Percentiles rank a stretch among this genome's conserved stretches.
Evolutionary conservation across 441 rosid species (phyloP).

Genomic region (Euphorbia celastroides): DNA sequence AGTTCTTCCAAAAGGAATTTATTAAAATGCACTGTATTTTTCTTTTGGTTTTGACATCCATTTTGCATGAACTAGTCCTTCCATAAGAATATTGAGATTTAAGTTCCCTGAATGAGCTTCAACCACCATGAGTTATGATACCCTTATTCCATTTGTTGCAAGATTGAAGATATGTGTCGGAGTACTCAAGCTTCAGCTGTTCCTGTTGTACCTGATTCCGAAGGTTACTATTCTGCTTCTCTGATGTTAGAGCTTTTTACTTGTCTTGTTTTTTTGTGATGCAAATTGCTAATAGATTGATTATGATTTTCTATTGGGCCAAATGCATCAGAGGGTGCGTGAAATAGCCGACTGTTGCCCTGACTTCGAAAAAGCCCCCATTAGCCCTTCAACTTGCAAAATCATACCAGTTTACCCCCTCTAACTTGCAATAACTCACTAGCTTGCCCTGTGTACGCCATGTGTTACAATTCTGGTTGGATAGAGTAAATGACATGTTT

Average conservation of each 20-base stretch:
- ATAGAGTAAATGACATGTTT: no score
- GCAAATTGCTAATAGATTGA: constrained; percentile 6
- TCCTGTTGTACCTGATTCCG: constrained; percentile 86
- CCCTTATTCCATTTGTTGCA: constrained; percentile 23
- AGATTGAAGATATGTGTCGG: constrained; percentile 86
- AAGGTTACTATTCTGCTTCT: constrained; percentile 48
- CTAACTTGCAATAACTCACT: no score
- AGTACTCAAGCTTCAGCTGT: constrained; percentile 70
- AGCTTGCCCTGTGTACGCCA: no score
- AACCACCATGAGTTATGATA: constrained; percentile 12
- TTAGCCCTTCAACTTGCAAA: no score
- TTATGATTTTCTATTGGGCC: not conserved
- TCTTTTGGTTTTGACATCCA: not conserved
- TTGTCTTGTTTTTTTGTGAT: constrained; percentile 10
- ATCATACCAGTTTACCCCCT: no score
- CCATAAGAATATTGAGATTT: not conserved
- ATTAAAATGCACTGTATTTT: not conserved
- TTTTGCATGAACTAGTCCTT: not conserved
- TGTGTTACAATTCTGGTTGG: no score
- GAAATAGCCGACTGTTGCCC: no score
- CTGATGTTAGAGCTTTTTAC: not conserved
- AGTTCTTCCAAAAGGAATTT: not conserved
- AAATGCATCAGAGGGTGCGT: no score
- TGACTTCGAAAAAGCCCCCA: no score
- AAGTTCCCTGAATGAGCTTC: constrained; percentile 11